Conservation (phyloP, 768 basidiomycete genomes). For the Termitomyces sp. region DNA sequence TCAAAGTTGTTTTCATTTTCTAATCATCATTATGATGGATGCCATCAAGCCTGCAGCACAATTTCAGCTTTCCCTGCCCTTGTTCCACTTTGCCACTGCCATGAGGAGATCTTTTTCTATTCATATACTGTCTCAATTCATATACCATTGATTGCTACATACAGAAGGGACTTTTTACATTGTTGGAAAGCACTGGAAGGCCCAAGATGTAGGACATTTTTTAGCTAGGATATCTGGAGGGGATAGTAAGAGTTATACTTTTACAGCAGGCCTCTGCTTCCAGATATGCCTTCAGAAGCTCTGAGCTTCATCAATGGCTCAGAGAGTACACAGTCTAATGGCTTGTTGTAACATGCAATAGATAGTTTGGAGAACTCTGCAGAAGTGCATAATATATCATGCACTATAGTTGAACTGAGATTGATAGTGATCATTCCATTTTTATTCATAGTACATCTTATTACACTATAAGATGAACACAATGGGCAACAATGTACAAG, state of each 20-base stretch:
- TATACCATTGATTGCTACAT: too few relatives aligned
- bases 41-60: too few relatives aligned
- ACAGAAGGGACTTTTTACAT: too few relatives aligned
- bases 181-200: too few relatives aligned
- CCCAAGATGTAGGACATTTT: too few relatives aligned
- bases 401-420: constrained; percentile 26
- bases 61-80: too few relatives aligned
- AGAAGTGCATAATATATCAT: constrained; percentile 27
- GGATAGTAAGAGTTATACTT: constrained; percentile 40
- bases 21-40: too few relatives aligned
- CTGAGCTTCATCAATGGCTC: constrained; percentile 43
- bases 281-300: constrained; percentile 34
- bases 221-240: constrained; percentile 62
- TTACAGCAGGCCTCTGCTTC: constrained; percentile 30
- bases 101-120: too few relatives aligned
- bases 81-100: too few relatives aligned
- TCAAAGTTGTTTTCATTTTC: too few relatives aligned
- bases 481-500: constrained; percentile 48
- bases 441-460: constrained; percentile 34
- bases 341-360: constrained; percentile 60
- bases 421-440: constrained; percentile 63
- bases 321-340: constrained; percentile 50
- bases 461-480: constrained; percentile 50
- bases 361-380: constrained; percentile 29
- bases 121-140: too few relatives aligned